These are phyloP conservation scores for Lophiotrema nucula DNA, from an alignment of 495 filamentous ascomycete genomes.

Conservation along the genomic window DNA sequence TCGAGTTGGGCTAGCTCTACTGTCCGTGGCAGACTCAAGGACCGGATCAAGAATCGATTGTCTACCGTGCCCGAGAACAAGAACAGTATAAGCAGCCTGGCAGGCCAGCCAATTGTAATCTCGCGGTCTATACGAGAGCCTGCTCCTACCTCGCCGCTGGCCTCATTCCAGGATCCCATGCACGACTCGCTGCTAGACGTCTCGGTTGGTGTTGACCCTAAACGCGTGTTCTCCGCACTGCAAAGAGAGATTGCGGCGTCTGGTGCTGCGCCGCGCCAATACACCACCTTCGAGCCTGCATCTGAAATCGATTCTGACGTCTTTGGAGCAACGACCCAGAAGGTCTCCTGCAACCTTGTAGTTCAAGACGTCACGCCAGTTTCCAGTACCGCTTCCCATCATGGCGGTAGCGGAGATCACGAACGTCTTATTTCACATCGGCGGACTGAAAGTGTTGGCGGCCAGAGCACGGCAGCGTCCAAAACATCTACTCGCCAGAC, in stretches of 20 bases:
- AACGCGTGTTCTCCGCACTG: slow-evolving; percentile 31
- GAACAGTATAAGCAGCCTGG: slow-evolving; percentile 26
- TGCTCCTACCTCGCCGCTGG: slow-evolving; percentile 46
- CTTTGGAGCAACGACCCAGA: too few relatives aligned
- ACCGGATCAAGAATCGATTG: slow-evolving; percentile 21
- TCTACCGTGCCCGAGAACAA: slow-evolving; percentile 35
- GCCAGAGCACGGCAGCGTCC: slow-evolving; percentile 12
- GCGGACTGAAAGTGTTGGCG: neutral
- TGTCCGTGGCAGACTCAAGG: slow-evolving; percentile 17
- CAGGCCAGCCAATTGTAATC: neutral
- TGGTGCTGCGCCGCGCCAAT: neutral
- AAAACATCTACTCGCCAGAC: slow-evolving; percentile 12
- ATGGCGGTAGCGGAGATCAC: neutral
- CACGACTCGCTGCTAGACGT: slow-evolving; percentile 5
- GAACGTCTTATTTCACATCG: neutral
- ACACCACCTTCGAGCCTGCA: too few relatives aligned
- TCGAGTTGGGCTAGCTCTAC: slow-evolving; percentile 29
- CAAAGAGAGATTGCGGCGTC: slow-evolving; percentile 26
- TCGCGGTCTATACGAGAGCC: slow-evolving; percentile 50
- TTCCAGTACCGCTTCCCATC: too few relatives aligned
- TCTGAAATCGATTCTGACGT: too few relatives aligned
- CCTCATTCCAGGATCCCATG: slow-evolving; percentile 36
- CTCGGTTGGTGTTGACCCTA: slow-evolving; percentile 17
- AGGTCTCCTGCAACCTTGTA: too few relatives aligned
- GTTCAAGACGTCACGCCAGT: too few relatives aligned